phyloP scores from a whole-genome alignment of 2,329 filamentous ascomycete genomes.

The Ceratocystis huliohia region DNA sequence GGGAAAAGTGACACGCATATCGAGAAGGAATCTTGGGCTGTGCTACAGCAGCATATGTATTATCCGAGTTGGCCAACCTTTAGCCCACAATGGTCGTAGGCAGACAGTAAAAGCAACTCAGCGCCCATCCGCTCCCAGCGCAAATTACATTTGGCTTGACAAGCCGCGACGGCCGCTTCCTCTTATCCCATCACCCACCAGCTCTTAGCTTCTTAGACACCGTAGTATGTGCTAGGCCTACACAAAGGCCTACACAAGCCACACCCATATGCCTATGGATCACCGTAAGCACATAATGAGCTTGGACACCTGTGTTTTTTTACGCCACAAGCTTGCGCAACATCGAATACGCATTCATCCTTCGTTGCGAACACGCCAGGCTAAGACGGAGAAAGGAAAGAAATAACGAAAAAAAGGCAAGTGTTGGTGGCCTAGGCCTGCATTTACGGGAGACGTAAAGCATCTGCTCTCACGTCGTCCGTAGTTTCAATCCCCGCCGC shows the following conservation, averaged over 20 bases:
- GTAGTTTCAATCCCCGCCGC: not conserved
- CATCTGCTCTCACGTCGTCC: not conserved
- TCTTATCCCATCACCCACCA: no score
- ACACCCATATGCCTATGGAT: not conserved
- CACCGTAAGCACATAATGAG: not conserved
- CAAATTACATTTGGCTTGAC: not conserved
- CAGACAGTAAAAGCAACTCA: not conserved
- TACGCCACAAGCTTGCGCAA: constrained; percentile 7
- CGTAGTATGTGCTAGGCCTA: not conserved
- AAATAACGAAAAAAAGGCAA: not conserved
- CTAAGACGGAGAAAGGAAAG: not conserved
- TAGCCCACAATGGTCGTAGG: not conserved
- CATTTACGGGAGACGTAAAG: not conserved
- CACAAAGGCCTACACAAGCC: not conserved
- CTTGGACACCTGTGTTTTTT: not conserved
- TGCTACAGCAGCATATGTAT: not conserved
- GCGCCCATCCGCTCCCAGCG: not conserved
- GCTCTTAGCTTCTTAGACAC: not conserved
- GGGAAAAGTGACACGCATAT: not conserved
- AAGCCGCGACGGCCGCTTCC: not conserved
- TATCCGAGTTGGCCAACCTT: not conserved
- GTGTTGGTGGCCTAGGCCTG: not conserved
- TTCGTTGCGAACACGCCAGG: not conserved
- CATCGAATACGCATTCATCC: not conserved
- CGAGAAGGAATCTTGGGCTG: not conserved